These are phyloP conservation scores for Ascoidea asiatica DNA, from an alignment of 805 yeast species.

Conservation along the genomic window DNA sequence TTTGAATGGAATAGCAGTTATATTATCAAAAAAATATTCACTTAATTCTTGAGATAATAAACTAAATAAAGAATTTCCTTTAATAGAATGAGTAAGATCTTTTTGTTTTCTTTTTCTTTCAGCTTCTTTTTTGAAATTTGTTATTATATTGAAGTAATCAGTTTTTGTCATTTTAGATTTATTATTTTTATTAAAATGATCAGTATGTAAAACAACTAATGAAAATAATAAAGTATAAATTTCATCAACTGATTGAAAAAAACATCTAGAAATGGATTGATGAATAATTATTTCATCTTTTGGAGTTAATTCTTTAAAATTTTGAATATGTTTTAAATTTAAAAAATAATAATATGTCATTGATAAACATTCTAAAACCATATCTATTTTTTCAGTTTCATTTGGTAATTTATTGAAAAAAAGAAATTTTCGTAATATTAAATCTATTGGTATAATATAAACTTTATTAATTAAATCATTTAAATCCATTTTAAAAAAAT, in stretches of 20 bases:
- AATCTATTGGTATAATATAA: slow-evolving; percentile 37
- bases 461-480: neutral
- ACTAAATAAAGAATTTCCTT: slow-evolving; percentile 19
- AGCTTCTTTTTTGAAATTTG: slow-evolving; percentile 16
- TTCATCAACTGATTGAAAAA: slow-evolving; percentile 24
- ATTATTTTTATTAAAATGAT: slow-evolving; percentile 53
- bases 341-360: slow-evolving; percentile 28
- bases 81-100: slow-evolving; percentile 14
- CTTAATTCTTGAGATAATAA: slow-evolving; percentile 26
- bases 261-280: slow-evolving; percentile 23
- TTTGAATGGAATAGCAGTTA: slow-evolving; percentile 43
- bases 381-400: slow-evolving; percentile 68
- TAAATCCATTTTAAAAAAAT: neutral
- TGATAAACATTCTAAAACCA: slow-evolving; percentile 47
- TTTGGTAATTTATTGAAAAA: slow-evolving; percentile 47
- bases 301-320: neutral
- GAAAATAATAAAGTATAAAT: slow-evolving; percentile 54
- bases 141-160: slow-evolving; percentile 42
- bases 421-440: slow-evolving; percentile 47
- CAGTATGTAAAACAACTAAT: slow-evolving; percentile 61
- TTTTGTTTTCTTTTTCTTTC: slow-evolving; percentile 14
- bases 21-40: slow-evolving; percentile 54
- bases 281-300: slow-evolving; percentile 1
- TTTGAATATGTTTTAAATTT: slow-evolving; percentile 4
- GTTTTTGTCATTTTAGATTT: slow-evolving; percentile 51